These are phyloP conservation scores for Haberlea rhodopensis DNA, from an alignment of 257 asterid genomes.

Conservation along the genomic window DNA sequence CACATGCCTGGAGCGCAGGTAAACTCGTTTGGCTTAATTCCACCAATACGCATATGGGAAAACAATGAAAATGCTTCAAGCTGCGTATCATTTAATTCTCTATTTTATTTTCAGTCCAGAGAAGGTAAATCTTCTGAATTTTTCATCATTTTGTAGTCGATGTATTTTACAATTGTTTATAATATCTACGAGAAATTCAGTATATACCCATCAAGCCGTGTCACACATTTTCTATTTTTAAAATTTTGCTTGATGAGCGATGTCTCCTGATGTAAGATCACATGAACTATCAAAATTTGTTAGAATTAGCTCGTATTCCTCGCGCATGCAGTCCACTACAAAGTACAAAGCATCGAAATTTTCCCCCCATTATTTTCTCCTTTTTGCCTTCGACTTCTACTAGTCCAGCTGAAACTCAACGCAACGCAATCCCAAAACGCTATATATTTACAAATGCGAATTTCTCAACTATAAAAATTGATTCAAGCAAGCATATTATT, in stretches of 20 bases:
- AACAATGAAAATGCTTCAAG: slow-evolving; percentile 63
- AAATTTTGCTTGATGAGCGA: neutral
- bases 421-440: too few species aligned
- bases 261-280: neutral
- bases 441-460: too few species aligned
- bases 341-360: neutral
- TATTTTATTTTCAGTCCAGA: slow-evolving; percentile 81
- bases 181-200: neutral
- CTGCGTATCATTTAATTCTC: slow-evolving; percentile 79
- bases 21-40: slow-evolving; percentile 53
- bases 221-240: neutral
- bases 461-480: too few species aligned
- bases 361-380: neutral
- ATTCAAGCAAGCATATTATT: too few species aligned
- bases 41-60: slow-evolving; percentile 45
- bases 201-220: neutral
- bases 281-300: too few species aligned
- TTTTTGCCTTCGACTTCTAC: neutral
- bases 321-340: neutral
- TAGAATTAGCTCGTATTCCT: neutral
- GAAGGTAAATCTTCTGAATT: slow-evolving; percentile 54
- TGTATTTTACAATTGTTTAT: neutral
- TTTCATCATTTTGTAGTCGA: neutral
- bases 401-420: too few species aligned
- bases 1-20: too few species aligned